Conservation (phyloP, 441 rosid species). For the Erodium chrysanthum region DNA sequence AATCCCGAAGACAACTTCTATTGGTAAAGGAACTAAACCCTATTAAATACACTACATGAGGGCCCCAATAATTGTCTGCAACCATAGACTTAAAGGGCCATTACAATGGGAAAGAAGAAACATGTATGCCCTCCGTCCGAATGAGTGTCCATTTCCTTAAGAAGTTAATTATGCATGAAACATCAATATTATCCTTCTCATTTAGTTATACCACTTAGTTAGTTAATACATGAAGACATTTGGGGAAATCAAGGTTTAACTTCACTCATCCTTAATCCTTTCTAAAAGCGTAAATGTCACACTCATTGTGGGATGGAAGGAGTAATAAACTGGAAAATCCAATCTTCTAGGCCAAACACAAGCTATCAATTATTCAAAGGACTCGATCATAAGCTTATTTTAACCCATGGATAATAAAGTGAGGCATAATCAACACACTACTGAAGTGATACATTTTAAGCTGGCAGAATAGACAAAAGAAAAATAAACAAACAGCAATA, state of each 20-base stretch:
- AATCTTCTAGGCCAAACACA: not conserved
- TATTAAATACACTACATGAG: not conserved
- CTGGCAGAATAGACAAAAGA: not conserved
- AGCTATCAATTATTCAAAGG: not conserved
- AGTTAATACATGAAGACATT: not conserved
- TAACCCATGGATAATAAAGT: not conserved
- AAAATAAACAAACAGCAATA: not conserved
- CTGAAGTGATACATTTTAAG: not conserved
- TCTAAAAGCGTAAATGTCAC: not conserved
- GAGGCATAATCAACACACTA: not conserved
- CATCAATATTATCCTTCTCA: not conserved
- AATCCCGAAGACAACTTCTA: not conserved
- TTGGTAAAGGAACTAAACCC: not conserved
- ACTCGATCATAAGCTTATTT: not conserved
- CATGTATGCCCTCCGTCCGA: not conserved
- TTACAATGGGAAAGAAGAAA: not conserved
- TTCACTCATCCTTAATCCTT: not conserved
- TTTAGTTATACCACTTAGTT: not conserved
- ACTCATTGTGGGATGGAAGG: not conserved
- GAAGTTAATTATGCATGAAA: not conserved
- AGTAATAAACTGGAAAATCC: not conserved
- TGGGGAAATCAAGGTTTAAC: not conserved
- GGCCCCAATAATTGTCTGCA: not conserved
- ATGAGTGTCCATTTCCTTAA: not conserved
- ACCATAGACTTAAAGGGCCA: not conserved